Evolutionary conservation across 495 filamentous ascomycete genomes (phyloP).

Genomic region (Aspergillus saccharolyticus): DNA sequence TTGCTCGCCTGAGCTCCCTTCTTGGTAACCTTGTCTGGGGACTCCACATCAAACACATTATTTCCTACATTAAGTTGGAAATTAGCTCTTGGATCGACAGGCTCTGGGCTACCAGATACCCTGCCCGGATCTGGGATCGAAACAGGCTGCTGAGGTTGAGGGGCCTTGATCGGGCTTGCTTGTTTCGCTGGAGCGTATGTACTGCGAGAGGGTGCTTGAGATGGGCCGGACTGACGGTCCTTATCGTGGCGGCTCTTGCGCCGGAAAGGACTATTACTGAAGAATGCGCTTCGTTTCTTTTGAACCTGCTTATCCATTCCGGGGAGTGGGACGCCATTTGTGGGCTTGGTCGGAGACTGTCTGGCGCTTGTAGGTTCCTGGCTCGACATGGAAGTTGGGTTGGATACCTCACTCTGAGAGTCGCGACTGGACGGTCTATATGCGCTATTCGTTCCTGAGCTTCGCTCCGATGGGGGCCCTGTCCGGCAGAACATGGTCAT

Average conservation of each 20-base stretch:
- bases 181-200: conserved; percentile 39
- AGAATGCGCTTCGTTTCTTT: conserved; percentile 90
- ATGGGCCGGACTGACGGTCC: conserved; percentile 46
- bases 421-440: conserved; percentile 82
- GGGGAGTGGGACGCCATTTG: conserved; percentile 41
- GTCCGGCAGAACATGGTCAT: conserved; percentile 98
- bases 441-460: conserved; percentile 62
- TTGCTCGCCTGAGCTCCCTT: conserved; percentile 32
- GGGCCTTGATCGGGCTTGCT: conserved; percentile 29
- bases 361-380: conserved; percentile 62
- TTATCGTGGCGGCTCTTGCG: conserved; percentile 87
- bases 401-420: conserved; percentile 85
- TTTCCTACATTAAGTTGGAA: conserved; percentile 94
- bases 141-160: conserved; percentile 6
- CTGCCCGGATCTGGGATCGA: conserved; percentile 17
- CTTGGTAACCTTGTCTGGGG: conserved; percentile 54
- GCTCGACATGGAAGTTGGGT: conserved; percentile 87
- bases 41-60: conserved; percentile 95
- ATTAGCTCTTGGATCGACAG: conserved; percentile 86
- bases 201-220: conserved; percentile 29
- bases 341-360: conserved; percentile 64
- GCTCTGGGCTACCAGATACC: conserved; percentile 66
- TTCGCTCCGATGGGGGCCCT: conserved; percentile 77
- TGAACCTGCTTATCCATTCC: conserved; percentile 60
- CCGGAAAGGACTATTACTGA: conserved; percentile 91